Evolutionary conservation across 1,284 basidiomycete genomes (phyloP), one percentile per base, ranked within the genome.

Genomic region (Pseudozyma pruni): DNA sequence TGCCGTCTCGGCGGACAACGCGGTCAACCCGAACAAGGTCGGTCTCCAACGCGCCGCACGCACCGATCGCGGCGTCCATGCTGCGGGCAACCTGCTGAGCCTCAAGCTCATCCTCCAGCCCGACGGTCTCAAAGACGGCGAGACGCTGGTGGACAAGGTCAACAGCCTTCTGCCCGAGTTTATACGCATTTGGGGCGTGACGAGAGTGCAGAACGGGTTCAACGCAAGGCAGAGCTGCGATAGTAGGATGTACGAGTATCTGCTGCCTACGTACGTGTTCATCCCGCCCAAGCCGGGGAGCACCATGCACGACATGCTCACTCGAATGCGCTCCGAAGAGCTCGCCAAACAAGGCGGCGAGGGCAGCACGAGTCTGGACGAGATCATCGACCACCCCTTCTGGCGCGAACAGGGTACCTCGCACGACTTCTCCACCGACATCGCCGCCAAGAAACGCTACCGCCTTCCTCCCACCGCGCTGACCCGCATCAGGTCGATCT

Each of bases 31-130:
- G 25, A 88, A 88, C 46, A 98, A 98, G 85, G 93, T 94, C 49
- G 88, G 87, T 44, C 87, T 98, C 13, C 89, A 89, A 40, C 88
- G 96, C 34, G 92, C 95, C 2, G 96, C 96, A 7, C 86, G 96
- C 2, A 99, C 96, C 0, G 96, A 99, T 83, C 91, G 94, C 1
- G 96, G 96, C 17, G 96, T 99, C 6, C 94, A 98, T 80, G 96
- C 96, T 6, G 94, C 94, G 8, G 92, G 94, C 11, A 99, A 99
- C 81, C 86, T 93, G 25, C 89, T 79, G 22, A 74, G 69, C 9
- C 57, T 82, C n/a, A 83, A 83, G 45, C 59, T 82, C 23, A 82
- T 83, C 42, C 52, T 83, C 9, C 64, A 81, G 50, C 82, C 97
- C 6, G 37, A 38, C 0, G 60, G 51, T 3, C 35, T 76, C 35